Evolutionary conservation across 805 yeast genomes (phyloP).

Genomic region (Pichia heedii): DNA sequence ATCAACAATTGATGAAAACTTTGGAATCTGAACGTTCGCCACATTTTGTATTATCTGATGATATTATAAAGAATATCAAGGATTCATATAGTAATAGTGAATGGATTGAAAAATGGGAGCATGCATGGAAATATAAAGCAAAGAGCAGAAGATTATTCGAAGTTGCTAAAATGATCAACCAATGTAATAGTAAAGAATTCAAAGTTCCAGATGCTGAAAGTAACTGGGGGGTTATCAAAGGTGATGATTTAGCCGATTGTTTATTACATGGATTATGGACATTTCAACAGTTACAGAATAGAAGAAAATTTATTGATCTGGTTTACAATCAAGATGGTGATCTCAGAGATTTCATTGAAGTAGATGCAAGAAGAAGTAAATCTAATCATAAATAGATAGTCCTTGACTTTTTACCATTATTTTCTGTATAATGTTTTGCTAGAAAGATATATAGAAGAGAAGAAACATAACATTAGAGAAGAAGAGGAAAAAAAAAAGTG

Average conservation of each 20-base stretch:
- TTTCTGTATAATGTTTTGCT: too few species aligned
- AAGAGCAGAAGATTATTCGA: conserved; percentile 21
- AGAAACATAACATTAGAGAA: neutral
- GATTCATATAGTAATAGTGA: conserved; percentile 1
- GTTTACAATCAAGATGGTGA: neutral
- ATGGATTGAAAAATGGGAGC: conserved; percentile 4
- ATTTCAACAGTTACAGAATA: conserved; percentile 31
- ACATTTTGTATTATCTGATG: neutral
- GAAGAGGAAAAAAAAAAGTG: neutral
- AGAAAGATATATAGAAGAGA: too few species aligned
- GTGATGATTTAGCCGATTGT: conserved; percentile 61
- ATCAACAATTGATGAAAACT: neutral
- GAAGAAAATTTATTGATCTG: conserved; percentile 5
- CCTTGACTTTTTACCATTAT: too few species aligned
- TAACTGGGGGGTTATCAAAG: conserved; percentile 28
- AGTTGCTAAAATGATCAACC: conserved; percentile 19
- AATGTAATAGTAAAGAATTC: conserved; percentile 6
- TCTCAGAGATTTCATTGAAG: neutral
- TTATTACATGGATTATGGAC: conserved; percentile 52
- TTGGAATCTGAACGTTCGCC: too few species aligned
- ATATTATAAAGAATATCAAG: neutral
- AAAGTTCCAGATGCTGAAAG: conserved; percentile 6
- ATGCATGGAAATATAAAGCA: conserved; percentile 9
- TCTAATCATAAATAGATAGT: too few species aligned
- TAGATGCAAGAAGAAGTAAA: too few species aligned